Conservation (phyloP, 2,329 filamentous ascomycete genomes). For the Penicillium sp. region DNA sequence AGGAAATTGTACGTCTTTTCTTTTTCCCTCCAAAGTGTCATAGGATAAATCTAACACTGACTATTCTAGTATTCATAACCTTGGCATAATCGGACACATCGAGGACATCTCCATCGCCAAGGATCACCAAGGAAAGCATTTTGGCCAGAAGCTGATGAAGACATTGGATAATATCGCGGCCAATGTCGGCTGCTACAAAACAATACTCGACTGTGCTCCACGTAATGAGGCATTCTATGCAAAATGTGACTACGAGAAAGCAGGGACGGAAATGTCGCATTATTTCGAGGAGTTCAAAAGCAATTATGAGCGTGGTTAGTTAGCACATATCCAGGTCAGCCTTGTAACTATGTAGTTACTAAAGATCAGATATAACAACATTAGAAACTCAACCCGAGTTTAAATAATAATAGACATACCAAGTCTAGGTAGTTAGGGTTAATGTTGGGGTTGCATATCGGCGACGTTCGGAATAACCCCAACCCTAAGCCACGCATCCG, state of each 20-base stretch:
- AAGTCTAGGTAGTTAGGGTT: no score
- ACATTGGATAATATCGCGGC: slow-evolving; percentile 10
- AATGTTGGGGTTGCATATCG: no score
- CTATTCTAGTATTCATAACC: slow-evolving; percentile 10
- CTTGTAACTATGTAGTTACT: not conserved
- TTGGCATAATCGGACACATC: slow-evolving; percentile 11
- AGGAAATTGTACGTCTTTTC: slow-evolving; percentile 10
- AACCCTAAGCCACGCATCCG: not conserved
- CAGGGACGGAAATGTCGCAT: slow-evolving; percentile 11
- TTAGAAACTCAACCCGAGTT: no score
- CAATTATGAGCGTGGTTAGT: slow-evolving; percentile 4
- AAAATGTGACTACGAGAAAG: slow-evolving; percentile 9
- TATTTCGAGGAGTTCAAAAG: slow-evolving; percentile 11
- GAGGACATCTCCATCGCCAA: slow-evolving; percentile 13
- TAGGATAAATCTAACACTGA: not conserved
- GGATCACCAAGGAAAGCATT: slow-evolving; percentile 12
- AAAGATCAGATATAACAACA: no score
- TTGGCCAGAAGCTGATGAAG: slow-evolving; percentile 12
- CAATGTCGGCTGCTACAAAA: slow-evolving; percentile 12
- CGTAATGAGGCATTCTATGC: slow-evolving; percentile 11
- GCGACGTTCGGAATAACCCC: not conserved
- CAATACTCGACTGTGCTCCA: slow-evolving; percentile 11
- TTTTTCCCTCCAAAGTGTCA: no score
- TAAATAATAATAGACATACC: no score
- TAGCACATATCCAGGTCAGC: not conserved